Base-by-base conservation (phyloP, 192 early-diverging fungal genomes). In the Backusella mclennaniae region DNA sequence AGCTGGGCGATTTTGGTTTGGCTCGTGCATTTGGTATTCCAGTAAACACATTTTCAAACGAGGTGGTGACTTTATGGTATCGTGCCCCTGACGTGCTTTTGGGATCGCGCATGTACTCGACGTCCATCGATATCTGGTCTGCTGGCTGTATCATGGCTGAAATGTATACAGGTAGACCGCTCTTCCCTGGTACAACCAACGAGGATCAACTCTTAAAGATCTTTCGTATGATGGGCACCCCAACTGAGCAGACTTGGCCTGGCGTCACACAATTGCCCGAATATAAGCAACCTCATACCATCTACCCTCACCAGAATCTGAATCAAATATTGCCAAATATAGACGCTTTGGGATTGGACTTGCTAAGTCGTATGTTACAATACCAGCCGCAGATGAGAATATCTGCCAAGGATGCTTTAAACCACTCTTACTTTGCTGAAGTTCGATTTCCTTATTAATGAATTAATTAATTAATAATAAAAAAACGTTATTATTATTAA, bases 31-130 rank as follows among this genome's bases (percentile, higher is more conserved):
- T 93, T 83, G 94, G 94, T 21, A 93, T 95, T 74, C 93, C 94
- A 14, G 93, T 95, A 73, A 93, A 96, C 81, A 96, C 97, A 31
- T 98, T 96, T 78, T 96, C 96, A 26, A 97, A 98, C 84, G 97
- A 99, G 83, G 97, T 99, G 23, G 97, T 99, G 36, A 99, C 97
- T 12, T 88, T 99, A 42, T 99, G 97, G 97, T 99, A 99, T 79
- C 90, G 97, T 63, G 95, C 97, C 17, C 97, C 96, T 1, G 97
- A 98, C 83, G 95, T 98, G n/a, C 87, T 99, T 14, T 87, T 99
- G 38, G 97, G 97, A 15, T 98, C 96, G 52, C 90, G 95, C 71
- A 94, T 92, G 79, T 99, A 99, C 85, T 91, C 92, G 19, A 98
- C 94, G 9, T 95, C 95, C 26, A 98, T 99, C 75, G 97, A 99